These are phyloP conservation scores for Cercis canadensis DNA, from an alignment of 306 rosid genomes.

Conservation along the genomic window DNA sequence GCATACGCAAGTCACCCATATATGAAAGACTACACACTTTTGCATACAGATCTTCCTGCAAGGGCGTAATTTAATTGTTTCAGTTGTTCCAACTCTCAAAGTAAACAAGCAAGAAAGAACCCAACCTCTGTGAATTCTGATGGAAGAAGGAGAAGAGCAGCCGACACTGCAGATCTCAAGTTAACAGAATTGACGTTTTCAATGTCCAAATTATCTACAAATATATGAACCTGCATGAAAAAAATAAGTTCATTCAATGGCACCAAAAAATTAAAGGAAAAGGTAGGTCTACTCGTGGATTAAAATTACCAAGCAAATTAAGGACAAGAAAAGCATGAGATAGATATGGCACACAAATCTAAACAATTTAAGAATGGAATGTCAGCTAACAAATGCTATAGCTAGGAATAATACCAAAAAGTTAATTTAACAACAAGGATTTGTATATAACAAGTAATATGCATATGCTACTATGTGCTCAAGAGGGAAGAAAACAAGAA, in stretches of 20 bases:
- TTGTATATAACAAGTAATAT: not conserved
- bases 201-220: slow-evolving; percentile 71
- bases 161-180: slow-evolving; percentile 82
- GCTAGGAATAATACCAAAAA: not conserved
- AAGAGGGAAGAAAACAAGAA: not conserved
- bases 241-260: slow-evolving; percentile 3
- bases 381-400: not conserved
- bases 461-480: not conserved
- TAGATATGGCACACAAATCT: slow-evolving; percentile 14
- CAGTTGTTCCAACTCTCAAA: slow-evolving; percentile 29
- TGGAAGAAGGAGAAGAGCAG: slow-evolving; percentile 92
- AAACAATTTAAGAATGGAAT: not conserved
- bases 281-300: not conserved
- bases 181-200: slow-evolving; percentile 63
- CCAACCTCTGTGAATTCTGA: slow-evolving; percentile 78
- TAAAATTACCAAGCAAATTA: slow-evolving; percentile 9
- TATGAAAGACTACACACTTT: slow-evolving; percentile 93
- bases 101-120: slow-evolving; percentile 39
- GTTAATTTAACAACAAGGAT: not conserved
- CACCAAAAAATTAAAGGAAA: slow-evolving; percentile 2
- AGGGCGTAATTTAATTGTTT: slow-evolving; percentile 26
- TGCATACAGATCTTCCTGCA: slow-evolving; percentile 91
- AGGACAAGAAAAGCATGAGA: slow-evolving; percentile 23
- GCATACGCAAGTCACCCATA: slow-evolving; percentile 87
- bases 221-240: slow-evolving; percentile 66